Percentiles rank a stretch among this genome's conserved stretches.
phyloP scores from a whole-genome alignment of 2,329 filamentous ascomycete species.

The Mycocentrospora acerina region DNA sequence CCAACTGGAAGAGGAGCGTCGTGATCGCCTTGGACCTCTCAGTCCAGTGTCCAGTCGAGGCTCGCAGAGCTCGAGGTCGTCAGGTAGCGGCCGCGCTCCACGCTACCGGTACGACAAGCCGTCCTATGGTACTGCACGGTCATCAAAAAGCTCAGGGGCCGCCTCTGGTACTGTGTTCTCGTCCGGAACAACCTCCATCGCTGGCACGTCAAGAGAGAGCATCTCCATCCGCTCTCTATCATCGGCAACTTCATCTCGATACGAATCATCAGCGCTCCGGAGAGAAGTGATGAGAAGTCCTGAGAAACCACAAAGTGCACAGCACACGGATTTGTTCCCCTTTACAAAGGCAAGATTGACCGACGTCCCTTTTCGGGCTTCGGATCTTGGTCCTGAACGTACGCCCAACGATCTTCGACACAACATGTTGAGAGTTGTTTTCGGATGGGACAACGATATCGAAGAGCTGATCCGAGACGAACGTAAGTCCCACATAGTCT shows the following conservation, averaged over 20 bases:
- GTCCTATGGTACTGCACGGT: constrained; percentile 23
- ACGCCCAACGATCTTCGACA: constrained; percentile 72
- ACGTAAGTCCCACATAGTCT: constrained; percentile 45
- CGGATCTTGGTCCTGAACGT: constrained; percentile 52
- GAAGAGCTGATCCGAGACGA: constrained; percentile 83
- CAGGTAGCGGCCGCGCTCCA: constrained; percentile 45
- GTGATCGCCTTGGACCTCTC: constrained; percentile 63
- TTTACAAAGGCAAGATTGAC: constrained; percentile 77
- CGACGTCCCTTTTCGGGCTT: constrained; percentile 78
- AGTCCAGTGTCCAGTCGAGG: constrained; percentile 70
- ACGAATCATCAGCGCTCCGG: constrained; percentile 68
- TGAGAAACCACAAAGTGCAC: constrained; percentile 60
- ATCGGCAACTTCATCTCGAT: constrained; percentile 51
- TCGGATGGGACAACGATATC: constrained; percentile 89
- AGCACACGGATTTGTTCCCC: constrained; percentile 77
- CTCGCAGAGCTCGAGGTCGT: constrained; percentile 60
- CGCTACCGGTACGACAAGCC: constrained; percentile 52
- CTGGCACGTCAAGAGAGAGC: constrained; percentile 50
- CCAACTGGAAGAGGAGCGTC: constrained; percentile 60
- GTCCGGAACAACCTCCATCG: constrained; percentile 59
- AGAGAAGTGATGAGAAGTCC: constrained; percentile 81
- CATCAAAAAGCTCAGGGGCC: constrained; percentile 34
- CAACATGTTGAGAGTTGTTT: constrained; percentile 92
- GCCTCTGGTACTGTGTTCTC: constrained; percentile 69
- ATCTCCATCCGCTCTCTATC: constrained; percentile 57